Evolutionary conservation across 352 stramenopile genomes (phyloP).

Genomic region (Globisporangium echinulatum): DNA sequence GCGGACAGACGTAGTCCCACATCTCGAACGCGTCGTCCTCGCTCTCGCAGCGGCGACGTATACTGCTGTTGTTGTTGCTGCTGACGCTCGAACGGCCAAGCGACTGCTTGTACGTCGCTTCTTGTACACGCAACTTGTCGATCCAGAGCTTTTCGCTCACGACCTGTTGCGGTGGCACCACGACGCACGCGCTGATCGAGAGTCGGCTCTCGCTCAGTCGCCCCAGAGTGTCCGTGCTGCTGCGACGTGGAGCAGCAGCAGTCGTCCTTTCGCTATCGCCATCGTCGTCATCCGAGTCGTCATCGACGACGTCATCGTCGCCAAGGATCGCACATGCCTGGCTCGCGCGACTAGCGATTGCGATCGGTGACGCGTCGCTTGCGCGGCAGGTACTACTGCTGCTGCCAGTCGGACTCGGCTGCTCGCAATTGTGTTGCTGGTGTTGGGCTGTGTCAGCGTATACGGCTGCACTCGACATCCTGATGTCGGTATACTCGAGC

Average conservation of each 20-base stretch:
- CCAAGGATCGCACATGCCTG: not conserved
- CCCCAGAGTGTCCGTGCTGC: not conserved
- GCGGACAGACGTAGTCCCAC: slow-evolving; percentile 53
- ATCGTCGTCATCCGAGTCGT: not conserved
- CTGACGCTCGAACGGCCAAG: slow-evolving; percentile 6
- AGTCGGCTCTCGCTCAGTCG: slow-evolving; percentile 3
- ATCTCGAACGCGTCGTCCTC: slow-evolving; percentile 35
- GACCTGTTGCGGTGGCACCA: slow-evolving; percentile 7
- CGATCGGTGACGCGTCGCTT: slow-evolving; percentile 1
- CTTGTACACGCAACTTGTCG: slow-evolving; percentile 14
- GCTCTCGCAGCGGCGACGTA: slow-evolving; percentile 11
- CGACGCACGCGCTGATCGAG: slow-evolving; percentile 12
- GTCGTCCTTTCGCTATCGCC: not conserved
- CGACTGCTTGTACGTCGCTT: slow-evolving; percentile 11
- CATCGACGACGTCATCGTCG: not conserved
- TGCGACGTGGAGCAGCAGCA: not conserved
- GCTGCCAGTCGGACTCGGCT: slow-evolving; percentile 1
- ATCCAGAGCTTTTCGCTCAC: slow-evolving; percentile 9
- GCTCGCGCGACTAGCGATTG: not conserved
- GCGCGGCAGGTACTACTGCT: not conserved
- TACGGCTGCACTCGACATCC: slow-evolving; percentile 5
- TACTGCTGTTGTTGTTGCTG: not conserved
- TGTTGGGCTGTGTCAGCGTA: not conserved
- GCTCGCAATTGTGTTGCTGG: not conserved
- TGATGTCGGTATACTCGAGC: slow-evolving; percentile 12